A percentile compares a stretch with the other conserved stretches of the same genome.
These are phyloP conservation scores for Tetrahymena borealis DNA, from an alignment of 73 alveolate genomes.

Conservation along the genomic window DNA sequence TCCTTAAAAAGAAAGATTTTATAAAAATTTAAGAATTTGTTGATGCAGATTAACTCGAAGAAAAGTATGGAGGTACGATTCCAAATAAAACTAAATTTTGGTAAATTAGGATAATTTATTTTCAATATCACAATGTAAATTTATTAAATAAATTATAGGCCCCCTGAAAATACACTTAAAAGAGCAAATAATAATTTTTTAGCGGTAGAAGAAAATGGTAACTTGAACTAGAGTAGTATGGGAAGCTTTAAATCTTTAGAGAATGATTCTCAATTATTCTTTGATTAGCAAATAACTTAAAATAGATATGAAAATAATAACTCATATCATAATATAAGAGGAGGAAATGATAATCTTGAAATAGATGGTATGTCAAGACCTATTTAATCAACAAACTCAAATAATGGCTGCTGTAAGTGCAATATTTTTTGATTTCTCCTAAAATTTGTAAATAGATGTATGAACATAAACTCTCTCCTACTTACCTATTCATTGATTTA, in stretches of 20 bases:
- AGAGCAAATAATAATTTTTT: background rate
- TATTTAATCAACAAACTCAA: background rate
- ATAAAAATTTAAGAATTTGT: conserved; percentile 12
- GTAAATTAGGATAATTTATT: conserved; percentile 24
- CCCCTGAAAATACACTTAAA: background rate
- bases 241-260: background rate
- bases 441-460: too few relatives aligned
- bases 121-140: background rate
- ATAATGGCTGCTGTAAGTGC: background rate
- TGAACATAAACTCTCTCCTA: too few relatives aligned
- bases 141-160: background rate
- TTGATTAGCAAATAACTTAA: background rate
- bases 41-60: conserved; percentile 57
- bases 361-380: background rate
- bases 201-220: background rate
- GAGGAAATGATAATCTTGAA: background rate
- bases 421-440: background rate
- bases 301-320: background rate
- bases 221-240: background rate
- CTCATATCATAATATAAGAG: background rate
- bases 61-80: conserved; percentile 71
- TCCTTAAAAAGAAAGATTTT: conserved; percentile 17
- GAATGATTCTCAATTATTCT: background rate
- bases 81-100: conserved; percentile 56
- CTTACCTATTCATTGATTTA: too few relatives aligned